Evolutionary conservation across 441 rosid species (phyloP), one percentile per base, ranked within the genome.

Genomic region (Pelargonium cotyledonis): DNA sequence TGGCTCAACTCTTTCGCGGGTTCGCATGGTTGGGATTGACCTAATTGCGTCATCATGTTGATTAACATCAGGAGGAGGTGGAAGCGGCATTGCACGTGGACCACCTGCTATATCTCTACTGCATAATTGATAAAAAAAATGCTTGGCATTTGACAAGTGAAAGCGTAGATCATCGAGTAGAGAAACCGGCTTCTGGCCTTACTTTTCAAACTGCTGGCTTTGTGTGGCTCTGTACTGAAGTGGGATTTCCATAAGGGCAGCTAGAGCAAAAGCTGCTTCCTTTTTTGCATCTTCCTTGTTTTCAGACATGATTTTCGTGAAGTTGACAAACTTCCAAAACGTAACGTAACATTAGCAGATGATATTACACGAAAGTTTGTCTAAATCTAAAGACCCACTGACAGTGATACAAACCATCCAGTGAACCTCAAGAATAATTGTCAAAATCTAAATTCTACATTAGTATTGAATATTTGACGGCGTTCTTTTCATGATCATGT

Each of bases 241-340:
- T 1, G 98, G 97, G 47, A 93, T 86, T 81, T 93, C 98, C 98
- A 93, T 91, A 46, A 93, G 93, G 66, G 97, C 97, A 66, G 92
- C 91, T 40, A 93, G 97, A 60, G 98, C 98, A 63, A 93, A 93
- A 18, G 88, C 90, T 66, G 97, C 70, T 75, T 93, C 97, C 73
- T 91, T 93, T 75, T 81, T 87, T 8, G 89, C 78, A 53, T 82
- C 8, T 40, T 84, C 88, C 26, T 53, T 74, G 73, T 88, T 83
- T 71, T 86, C 85, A 0, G 91, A 82, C 97, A 91, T 91, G 72
- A 93, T 85, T 75, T 87, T 76, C 11, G 97, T 85, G 80, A 89
- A 93, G 78, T 93, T 87, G 61, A 93, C 98, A 67, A 93, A 93
- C 98, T 93, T 78, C 26, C 31, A 0, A 11, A 35, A 35, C 40